Conservation (phyloP, 805 yeast species). For the Cyberlindnera japonica region DNA sequence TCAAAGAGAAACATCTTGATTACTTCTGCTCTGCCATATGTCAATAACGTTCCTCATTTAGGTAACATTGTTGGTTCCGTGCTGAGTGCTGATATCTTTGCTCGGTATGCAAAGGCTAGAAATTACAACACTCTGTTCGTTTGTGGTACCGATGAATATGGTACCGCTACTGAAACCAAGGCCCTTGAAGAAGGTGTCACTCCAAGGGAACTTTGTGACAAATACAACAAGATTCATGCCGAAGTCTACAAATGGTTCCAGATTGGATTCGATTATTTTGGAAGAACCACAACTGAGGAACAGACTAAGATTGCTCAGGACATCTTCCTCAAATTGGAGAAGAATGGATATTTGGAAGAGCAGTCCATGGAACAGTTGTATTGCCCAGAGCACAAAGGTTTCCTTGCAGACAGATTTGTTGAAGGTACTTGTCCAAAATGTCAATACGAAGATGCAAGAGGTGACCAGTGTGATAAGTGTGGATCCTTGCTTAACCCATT, state of each 20-base stretch:
- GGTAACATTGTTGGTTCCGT: conserved; percentile 97
- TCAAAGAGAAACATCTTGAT: conserved; percentile 74
- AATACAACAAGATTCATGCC: conserved; percentile 80
- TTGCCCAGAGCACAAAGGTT: conserved; percentile 87
- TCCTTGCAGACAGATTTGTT: conserved; percentile 92
- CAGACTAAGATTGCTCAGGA: conserved; percentile 97
- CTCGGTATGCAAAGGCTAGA: conserved; percentile 86
- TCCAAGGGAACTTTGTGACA: conserved; percentile 87
- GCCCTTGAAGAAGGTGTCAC: conserved; percentile 91
- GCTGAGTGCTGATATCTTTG: conserved; percentile 87
- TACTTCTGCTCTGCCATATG: conserved; percentile 97
- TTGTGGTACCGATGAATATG: conserved; percentile 99
- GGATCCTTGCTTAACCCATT: conserved; percentile 87
- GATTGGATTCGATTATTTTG: conserved; percentile 90
- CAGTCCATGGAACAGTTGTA: conserved; percentile 84
- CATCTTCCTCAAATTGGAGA: conserved; percentile 69
- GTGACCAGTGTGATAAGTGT: conserved; percentile 98
- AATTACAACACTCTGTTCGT: conserved; percentile 81
- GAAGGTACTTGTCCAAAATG: conserved; percentile 98
- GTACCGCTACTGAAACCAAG: conserved; percentile 98
- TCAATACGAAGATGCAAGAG: conserved; percentile 94
- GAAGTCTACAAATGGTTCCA: conserved; percentile 97
- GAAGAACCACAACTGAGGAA: conserved; percentile 88
- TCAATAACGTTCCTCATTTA: conserved; percentile 96
- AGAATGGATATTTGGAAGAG: conserved; percentile 82